Evolutionary conservation across 208 protist species (phyloP).

Genomic region (Crithidia sp.): DNA sequence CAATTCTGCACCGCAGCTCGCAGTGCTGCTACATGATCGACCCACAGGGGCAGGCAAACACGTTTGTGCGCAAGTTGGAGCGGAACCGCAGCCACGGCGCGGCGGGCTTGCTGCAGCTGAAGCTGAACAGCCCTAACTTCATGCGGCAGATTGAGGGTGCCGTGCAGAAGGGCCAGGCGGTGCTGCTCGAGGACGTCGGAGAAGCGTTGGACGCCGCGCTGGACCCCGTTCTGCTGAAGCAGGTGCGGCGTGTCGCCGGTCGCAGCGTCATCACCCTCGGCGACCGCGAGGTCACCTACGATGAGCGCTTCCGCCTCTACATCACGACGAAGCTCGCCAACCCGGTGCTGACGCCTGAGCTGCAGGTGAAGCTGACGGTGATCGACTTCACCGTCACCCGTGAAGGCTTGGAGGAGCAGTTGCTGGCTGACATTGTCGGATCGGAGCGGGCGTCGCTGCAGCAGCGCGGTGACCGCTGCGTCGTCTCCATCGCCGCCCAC

Average conservation of each 20-base stretch:
- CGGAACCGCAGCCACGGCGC: constrained; percentile 50
- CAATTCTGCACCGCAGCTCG: constrained; percentile 78
- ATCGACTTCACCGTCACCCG: constrained; percentile 95
- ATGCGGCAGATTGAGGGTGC: constrained; percentile 94
- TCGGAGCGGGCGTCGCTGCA: constrained; percentile 90
- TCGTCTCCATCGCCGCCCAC: constrained; percentile 93
- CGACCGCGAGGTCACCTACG: constrained; percentile 95
- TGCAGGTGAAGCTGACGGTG: constrained; percentile 94
- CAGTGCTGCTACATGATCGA: constrained; percentile 95
- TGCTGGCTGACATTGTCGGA: constrained; percentile 90
- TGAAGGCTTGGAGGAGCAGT: constrained; percentile 92
- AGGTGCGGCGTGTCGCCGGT: constrained; percentile 90
- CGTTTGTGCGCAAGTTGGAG: constrained; percentile 94
- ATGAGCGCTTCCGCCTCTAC: constrained; percentile 92
- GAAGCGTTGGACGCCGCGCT: constrained; percentile 96
- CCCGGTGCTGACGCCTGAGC: constrained; percentile 94
- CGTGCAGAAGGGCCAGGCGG: constrained; percentile 93
- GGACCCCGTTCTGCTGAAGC: constrained; percentile 94
- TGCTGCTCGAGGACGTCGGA: constrained; percentile 95
- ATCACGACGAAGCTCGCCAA: constrained; percentile 96
- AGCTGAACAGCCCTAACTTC: constrained; percentile 91
- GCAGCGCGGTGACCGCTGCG: constrained; percentile 84
- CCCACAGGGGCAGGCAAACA: constrained; percentile 94
- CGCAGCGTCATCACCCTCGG: constrained; percentile 90
- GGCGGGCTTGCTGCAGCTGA: constrained; percentile 87